Conservation (phyloP, 306 rosid species). For the Vicia villosa region DNA sequence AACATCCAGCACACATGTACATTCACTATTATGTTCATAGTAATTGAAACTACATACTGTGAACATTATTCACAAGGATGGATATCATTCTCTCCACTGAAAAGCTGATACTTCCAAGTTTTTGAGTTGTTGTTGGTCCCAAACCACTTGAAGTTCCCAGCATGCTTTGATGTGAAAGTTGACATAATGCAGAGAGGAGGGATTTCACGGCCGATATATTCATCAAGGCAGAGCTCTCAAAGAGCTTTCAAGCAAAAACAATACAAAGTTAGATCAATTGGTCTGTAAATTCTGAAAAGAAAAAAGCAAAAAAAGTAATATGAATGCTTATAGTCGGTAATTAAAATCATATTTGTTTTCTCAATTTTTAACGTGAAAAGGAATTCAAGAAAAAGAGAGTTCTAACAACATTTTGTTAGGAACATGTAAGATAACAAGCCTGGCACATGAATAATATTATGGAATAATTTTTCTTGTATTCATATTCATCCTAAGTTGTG, state of each 20-base stretch:
- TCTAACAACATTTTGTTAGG: constrained; percentile 13
- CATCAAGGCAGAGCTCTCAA: constrained; percentile 97
- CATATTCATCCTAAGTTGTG: constrained; percentile 22
- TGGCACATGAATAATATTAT: constrained; percentile 8
- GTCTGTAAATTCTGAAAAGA: constrained; percentile 16
- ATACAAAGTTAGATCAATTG: constrained; percentile 45
- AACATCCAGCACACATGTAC: constrained; percentile 27
- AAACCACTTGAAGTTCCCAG: constrained; percentile 56
- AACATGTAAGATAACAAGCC: constrained; percentile 30
- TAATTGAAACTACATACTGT: constrained; percentile 65
- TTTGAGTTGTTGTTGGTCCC: constrained; percentile 76
- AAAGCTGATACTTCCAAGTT: constrained; percentile 83
- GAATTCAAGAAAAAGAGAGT: constrained; percentile 2
- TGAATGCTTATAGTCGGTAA: constrained; percentile 12
- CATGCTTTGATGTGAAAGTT: constrained; percentile 86
- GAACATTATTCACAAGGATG: constrained; percentile 87
- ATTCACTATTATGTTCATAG: constrained; percentile 24
- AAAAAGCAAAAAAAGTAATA: constrained; percentile 16
- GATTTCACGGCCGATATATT: constrained; percentile 86
- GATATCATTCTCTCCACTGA: constrained; percentile 97
- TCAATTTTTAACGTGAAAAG: constrained; percentile 17
- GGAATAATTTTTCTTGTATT: constrained; percentile 6
- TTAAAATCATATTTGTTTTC: constrained; percentile 11
- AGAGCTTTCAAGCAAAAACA: constrained; percentile 62
- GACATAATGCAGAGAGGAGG: constrained; percentile 89